Evolutionary conservation across 1,139 yeast species (phyloP), one percentile per base, ranked within the genome.

Genomic region (Blastobotrys serpentis): DNA sequence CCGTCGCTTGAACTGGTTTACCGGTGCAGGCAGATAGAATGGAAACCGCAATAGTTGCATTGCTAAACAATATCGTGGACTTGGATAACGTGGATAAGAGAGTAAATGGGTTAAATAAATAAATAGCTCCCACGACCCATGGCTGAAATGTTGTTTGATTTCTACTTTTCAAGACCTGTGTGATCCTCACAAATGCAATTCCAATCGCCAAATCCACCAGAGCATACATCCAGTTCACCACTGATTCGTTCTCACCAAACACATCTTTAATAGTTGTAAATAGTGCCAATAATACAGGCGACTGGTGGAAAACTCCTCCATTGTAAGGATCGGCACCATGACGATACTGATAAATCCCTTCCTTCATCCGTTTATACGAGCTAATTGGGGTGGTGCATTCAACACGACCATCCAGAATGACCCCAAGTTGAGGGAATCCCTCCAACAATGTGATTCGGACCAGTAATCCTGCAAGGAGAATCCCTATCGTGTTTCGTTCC

Each of bases 271-370:
- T 53, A 2, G 72, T 52, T 25, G 73, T 71, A 54, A 84, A 71
- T 8, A 79, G 56, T 4, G 75, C 70, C 47, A 87, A 75, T 37
- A 86, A 61, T 29, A 90, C 63, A 1, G 96, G 96, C 3, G 95
- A 61, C 53, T 88, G 95, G 64, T 89, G 94, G 43, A 85, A 87
- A 25, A 87, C 82, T 1, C 96, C 95, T 16, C 96, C 95, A 52
- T 80, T 81, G 60, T 89, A 90, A 4, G 90, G 80, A 51, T 83
- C 76, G 43, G 84, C 73, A 11, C 75, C 75, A 54, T 81, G 77
- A n/a, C 73, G 66, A 49, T 79, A 68, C 53, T 86, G 77, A 62
- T 78, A 89, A 42, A 88, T 73, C 7, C 97, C 96, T 65, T 92
- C 98, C 60, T 78, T 73, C 43, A 94, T 58, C n/a, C 78, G 69